phyloP scores from a whole-genome alignment of 2,329 filamentous ascomycete genomes.

The Colletotrichum brevisporum region DNA sequence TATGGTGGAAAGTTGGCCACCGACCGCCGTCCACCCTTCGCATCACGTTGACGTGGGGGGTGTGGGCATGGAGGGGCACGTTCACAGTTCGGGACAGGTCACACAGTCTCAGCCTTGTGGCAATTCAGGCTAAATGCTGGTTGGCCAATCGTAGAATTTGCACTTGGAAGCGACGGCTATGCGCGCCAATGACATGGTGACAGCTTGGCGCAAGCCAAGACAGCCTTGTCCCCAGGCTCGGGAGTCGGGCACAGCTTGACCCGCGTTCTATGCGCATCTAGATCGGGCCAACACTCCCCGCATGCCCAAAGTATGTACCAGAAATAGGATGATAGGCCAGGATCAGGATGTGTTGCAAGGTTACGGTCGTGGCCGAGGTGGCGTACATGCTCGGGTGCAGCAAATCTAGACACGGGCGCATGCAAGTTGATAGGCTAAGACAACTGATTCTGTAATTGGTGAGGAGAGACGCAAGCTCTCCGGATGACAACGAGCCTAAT shows the following conservation, averaged over 20 bases:
- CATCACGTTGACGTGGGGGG: constrained; percentile 40
- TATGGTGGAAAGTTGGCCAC: constrained; percentile 28
- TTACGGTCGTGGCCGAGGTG: constrained; percentile 16
- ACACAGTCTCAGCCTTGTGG: constrained; percentile 36
- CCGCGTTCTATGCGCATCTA: constrained; percentile 26
- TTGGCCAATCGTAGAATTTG: constrained; percentile 26
- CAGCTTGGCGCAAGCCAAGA: constrained; percentile 31
- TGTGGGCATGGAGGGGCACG: constrained; percentile 33
- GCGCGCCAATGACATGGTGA: constrained; percentile 36
- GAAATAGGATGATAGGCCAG: constrained; percentile 1
- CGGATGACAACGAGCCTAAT: constrained; percentile 21
- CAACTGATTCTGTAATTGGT: constrained; percentile 6
- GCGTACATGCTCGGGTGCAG: background rate
- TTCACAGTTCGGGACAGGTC: constrained; percentile 26
- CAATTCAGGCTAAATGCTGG: constrained; percentile 38
- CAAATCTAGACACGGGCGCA: constrained; percentile 2
- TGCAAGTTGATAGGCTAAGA: background rate
- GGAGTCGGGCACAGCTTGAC: constrained; percentile 33
- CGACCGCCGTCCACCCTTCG: constrained; percentile 15
- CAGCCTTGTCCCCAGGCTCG: constrained; percentile 36
- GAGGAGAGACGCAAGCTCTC: constrained; percentile 24
- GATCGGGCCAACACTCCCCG: constrained; percentile 14
- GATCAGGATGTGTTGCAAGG: background rate
- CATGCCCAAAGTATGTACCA: background rate
- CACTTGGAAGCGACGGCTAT: constrained; percentile 16